These are phyloP conservation scores for Kluyveromyces dobzhanskii DNA, from an alignment of 805 yeast species.

Conservation along the genomic window DNA sequence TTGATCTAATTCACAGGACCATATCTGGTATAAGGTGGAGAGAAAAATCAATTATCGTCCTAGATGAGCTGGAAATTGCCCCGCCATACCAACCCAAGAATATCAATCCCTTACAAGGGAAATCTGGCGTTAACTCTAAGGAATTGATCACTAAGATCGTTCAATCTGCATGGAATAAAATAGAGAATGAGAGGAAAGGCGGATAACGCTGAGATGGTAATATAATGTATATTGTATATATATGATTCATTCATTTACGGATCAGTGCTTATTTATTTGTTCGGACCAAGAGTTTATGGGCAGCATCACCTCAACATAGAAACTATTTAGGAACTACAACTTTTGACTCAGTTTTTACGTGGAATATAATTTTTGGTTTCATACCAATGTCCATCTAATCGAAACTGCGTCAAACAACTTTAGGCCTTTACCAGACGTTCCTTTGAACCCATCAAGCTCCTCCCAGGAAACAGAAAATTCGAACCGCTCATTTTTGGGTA, in stretches of 20 bases:
- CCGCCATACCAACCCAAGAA: constrained; percentile 36
- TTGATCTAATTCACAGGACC: constrained; percentile 37
- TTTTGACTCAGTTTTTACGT: too few relatives aligned
- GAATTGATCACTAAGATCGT: constrained; percentile 41
- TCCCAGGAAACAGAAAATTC: constrained; percentile 32
- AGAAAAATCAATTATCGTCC: constrained; percentile 35
- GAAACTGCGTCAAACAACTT: constrained; percentile 44
- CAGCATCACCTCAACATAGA: too few relatives aligned
- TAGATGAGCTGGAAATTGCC: constrained; percentile 38
- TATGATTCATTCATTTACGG: background rate
- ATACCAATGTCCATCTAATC: constrained; percentile 21
- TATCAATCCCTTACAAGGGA: constrained; percentile 11
- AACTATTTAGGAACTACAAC: too few relatives aligned
- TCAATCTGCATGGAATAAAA: constrained; percentile 39
- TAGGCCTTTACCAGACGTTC: constrained; percentile 46
- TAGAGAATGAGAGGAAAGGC: constrained; percentile 42
- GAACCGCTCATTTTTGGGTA: constrained; percentile 5
- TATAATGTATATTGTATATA: background rate
- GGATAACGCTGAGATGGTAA: constrained; percentile 30
- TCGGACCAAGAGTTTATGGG: too few relatives aligned
- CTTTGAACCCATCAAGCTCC: constrained; percentile 61
- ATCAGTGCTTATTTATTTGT: too few relatives aligned
- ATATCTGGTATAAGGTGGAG: constrained; percentile 38
- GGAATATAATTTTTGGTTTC: too few relatives aligned
- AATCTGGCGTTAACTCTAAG: constrained; percentile 27